A percentile compares a stretch with the other conserved stretches of the same genome.
Conservation (phyloP, 176 grass and related monocot genomes). For the Carex kokanica region DNA sequence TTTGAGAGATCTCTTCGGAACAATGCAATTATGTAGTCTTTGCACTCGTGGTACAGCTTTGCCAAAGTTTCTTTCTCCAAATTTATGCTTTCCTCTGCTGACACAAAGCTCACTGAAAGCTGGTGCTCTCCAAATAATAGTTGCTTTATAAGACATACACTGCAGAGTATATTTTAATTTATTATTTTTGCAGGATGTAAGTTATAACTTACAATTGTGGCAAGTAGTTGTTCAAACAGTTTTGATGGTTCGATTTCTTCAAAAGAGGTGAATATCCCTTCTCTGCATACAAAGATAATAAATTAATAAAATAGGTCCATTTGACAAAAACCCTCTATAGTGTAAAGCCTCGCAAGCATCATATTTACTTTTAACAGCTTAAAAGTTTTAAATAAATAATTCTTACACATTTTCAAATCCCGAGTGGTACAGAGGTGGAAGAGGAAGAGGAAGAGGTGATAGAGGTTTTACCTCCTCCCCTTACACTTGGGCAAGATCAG, state of each 20-base stretch:
- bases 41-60: constrained; percentile 79
- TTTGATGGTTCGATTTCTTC: constrained; percentile 72
- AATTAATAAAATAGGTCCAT: not conserved
- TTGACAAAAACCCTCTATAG: not conserved
- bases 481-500: too few relatives aligned
- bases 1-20: constrained; percentile 32
- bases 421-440: too few relatives aligned
- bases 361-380: not conserved
- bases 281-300: constrained; percentile 46
- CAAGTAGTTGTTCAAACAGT: constrained; percentile 79
- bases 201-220: constrained; percentile 53
- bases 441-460: too few relatives aligned
- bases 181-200: not conserved
- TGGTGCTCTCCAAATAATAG: constrained; percentile 44
- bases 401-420: constrained; percentile 49
- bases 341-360: not conserved
- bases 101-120: constrained; percentile 71
- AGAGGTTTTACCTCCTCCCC: too few relatives aligned
- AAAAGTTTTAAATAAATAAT: not conserved
- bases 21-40: constrained; percentile 60
- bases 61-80: constrained; percentile 49
- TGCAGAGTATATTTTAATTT: not conserved
- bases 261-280: constrained; percentile 73
- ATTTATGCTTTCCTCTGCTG: constrained; percentile 50
- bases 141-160: not conserved